Conservation (phyloP, 202 grass and related monocot genomes). For the Dendrocalamus latiflorus region DNA sequence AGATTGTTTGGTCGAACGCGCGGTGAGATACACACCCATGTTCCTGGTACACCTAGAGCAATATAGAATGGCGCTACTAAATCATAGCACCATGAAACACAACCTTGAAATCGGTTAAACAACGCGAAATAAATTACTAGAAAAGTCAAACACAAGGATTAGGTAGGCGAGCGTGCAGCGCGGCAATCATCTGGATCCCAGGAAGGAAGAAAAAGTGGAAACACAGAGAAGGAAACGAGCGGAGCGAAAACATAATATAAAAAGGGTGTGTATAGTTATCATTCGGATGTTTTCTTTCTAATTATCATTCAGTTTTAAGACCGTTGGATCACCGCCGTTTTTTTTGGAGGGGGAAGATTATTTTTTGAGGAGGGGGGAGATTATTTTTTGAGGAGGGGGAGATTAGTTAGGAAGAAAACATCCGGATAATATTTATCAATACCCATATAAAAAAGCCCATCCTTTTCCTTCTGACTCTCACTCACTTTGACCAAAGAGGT, state of each 20-base stretch:
- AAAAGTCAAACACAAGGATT: slow-evolving; percentile 14
- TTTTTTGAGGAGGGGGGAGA: no score
- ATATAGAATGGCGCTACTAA: background rate
- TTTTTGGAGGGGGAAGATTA: no score
- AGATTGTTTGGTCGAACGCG: background rate
- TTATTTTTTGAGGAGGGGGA: no score
- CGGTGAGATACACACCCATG: background rate
- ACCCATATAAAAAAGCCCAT: background rate
- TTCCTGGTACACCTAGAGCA: background rate
- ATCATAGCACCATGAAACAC: background rate
- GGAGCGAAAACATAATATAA: background rate
- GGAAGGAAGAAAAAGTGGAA: background rate
- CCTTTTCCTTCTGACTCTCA: background rate
- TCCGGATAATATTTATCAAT: no score
- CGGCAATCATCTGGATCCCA: slow-evolving; percentile 24
- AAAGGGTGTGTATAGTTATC: no score
- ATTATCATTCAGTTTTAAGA: no score
- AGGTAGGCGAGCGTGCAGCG: slow-evolving; percentile 16
- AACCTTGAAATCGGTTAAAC: background rate
- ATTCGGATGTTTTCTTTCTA: no score
- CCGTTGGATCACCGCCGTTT: no score
- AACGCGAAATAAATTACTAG: background rate
- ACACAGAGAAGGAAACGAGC: background rate
- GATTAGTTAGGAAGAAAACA: no score
- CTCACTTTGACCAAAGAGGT: slow-evolving; percentile 31